phyloP scores from a whole-genome alignment of 331 rosid genomes.

The Quercus tomentella region DNA sequence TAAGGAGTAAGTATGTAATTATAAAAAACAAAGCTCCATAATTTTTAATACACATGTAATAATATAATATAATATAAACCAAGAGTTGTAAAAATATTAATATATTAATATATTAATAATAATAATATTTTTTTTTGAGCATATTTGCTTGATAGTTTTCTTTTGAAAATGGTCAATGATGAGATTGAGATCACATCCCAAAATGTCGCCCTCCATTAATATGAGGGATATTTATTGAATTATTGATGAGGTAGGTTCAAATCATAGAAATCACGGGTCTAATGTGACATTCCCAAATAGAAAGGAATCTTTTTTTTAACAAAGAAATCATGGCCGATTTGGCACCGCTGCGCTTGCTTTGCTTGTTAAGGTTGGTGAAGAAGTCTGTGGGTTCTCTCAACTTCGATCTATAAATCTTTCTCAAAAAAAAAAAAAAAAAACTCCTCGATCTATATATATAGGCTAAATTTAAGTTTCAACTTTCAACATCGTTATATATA shows the following conservation, averaged over 20 bases:
- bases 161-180: not conserved
- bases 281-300: not conserved
- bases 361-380: not conserved
- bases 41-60: no score
- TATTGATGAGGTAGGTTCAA: not conserved
- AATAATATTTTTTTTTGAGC: no score
- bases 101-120: no score
- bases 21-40: no score
- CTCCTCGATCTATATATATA: no score
- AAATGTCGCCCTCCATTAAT: not conserved
- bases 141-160: not conserved
- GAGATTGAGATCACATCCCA: not conserved
- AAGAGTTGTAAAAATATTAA: no score
- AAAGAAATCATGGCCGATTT: not conserved
- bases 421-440: no score
- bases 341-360: conserved; percentile 20
- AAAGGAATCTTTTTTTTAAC: not conserved
- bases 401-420: no score
- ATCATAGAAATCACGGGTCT: conserved; percentile 18
- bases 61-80: no score
- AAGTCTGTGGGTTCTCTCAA: not conserved
- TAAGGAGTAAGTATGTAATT: no score
- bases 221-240: not conserved
- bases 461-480: no score
- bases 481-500: no score